Evolutionary conservation across 129 eudicot species (phyloP), one percentile per base, ranked within the genome.

Genomic region (Cynara cardunculus): DNA sequence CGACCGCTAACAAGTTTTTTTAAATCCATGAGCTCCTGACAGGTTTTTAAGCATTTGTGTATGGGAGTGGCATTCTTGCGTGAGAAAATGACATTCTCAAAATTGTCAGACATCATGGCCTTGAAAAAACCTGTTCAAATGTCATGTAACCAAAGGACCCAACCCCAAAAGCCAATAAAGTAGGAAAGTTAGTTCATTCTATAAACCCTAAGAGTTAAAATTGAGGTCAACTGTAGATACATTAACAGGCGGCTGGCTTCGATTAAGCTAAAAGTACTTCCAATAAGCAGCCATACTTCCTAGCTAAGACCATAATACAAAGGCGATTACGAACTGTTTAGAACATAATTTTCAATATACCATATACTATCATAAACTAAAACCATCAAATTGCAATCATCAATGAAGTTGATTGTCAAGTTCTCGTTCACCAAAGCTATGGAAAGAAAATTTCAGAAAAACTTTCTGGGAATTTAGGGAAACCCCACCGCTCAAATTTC

Each of bases 171-270:
- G 4, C 75, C 56, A 71, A 64, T 64, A 64, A 64, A 64, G 28
- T 22, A 64, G 28, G 14, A 64, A 21, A 46, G 1, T 18, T 1
- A 26, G 22, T 7, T 25, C 78, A 74, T 25, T 8, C 18, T 75
- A 30, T 26, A 75, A 56, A 75, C 79, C 53, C 79, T 75, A 59
- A 75, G 1, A 59, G 56, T 19, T 61, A 3, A 59, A 75, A 34
- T 56, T 75, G 9, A 56, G 65, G 24, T 56, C 65, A 56, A 56
- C 7, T 56, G 24, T 2, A 56, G 64, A 56, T 56, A 56, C 65
- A 56, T 56, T 56, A 56, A 18, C 65, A 56, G 24, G 65, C 24
- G 7, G 10, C 65, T 1, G 2, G 10, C 65, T 56, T 56, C 65
- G 1, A 56, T 56, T 56, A 18, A n/a, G 2, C 65, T 18, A 56